phyloP scores from a whole-genome alignment of 1,284 basidiomycete genomes.

The Chalciporus piperatoides region DNA sequence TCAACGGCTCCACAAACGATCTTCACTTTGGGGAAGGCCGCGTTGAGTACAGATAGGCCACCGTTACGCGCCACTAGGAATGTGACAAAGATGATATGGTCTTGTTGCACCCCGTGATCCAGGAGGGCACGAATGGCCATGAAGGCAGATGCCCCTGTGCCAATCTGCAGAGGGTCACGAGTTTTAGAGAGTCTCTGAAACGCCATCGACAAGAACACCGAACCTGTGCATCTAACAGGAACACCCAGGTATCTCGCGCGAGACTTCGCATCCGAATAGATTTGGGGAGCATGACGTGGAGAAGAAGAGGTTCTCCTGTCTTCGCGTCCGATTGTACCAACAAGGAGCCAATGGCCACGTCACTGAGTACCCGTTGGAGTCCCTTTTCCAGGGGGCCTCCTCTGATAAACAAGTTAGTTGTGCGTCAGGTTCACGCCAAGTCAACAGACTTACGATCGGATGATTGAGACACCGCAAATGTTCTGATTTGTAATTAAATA shows the following conservation, averaged over 20 bases:
- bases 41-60: conserved; percentile 72
- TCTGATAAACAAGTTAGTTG: conserved; percentile 35
- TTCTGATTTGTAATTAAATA: conserved; percentile 32
- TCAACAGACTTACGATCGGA: conserved; percentile 61
- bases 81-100: conserved; percentile 83
- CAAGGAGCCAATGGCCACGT: conserved; percentile 85
- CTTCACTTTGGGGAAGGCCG: conserved; percentile 79
- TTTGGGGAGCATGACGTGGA: conserved; percentile 77
- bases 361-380: conserved; percentile 83
- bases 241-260: conserved; percentile 75
- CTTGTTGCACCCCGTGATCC: conserved; percentile 89
- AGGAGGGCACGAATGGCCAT: conserved; percentile 96
- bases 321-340: conserved; percentile 86
- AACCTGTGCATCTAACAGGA: conserved; percentile 91
- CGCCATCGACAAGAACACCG: neutral
- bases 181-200: neutral
- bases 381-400: conserved; percentile 90
- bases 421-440: conserved; percentile 10
- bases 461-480: conserved; percentile 81
- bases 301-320: conserved; percentile 85
- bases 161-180: conserved; percentile 55
- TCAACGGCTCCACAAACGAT: conserved; percentile 85
- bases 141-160: conserved; percentile 90
- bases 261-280: conserved; percentile 61
- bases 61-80: conserved; percentile 84